Evolutionary conservation across 2,329 filamentous ascomycete genomes (phyloP).

Genomic region (Coniochaeta pulveracea): DNA sequence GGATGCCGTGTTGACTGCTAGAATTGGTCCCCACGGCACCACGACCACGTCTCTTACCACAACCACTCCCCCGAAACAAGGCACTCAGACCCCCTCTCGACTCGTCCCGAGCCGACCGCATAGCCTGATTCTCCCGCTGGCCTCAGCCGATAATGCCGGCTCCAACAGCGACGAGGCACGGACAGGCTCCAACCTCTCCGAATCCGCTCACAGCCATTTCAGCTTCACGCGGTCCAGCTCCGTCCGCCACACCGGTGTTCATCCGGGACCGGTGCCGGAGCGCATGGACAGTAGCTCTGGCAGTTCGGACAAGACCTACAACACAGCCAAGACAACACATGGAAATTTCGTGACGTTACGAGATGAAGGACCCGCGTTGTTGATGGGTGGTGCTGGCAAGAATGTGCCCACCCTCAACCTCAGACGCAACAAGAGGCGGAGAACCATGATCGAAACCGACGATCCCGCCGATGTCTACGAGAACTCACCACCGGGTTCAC

Average conservation of each 20-base stretch:
- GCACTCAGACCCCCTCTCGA: too few species aligned
- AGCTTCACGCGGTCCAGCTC: slow-evolving; percentile 22
- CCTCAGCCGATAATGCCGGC: neutral
- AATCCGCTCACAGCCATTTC: slow-evolving; percentile 41
- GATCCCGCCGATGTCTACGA: slow-evolving; percentile 19
- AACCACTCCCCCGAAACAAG: slow-evolving; percentile 6
- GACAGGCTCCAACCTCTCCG: slow-evolving; percentile 45
- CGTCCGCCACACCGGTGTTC: slow-evolving; percentile 9
- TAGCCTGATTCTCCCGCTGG: neutral
- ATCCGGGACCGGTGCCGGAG: slow-evolving; percentile 17
- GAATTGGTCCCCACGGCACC: slow-evolving; percentile 23
- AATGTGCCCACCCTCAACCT: too few species aligned
- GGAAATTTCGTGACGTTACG: slow-evolving; percentile 38
- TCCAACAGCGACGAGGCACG: slow-evolving; percentile 32
- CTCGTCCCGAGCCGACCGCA: slow-evolving; percentile 6
- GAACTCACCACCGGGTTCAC: slow-evolving; percentile 34
- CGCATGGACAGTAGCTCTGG: slow-evolving; percentile 25
- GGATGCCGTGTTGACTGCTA: slow-evolving; percentile 36
- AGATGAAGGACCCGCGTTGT: slow-evolving; percentile 37
- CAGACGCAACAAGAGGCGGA: slow-evolving; percentile 4
- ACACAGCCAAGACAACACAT: slow-evolving; percentile 33
- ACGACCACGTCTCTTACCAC: slow-evolving; percentile 8
- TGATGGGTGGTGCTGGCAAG: slow-evolving; percentile 20
- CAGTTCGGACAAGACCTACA: slow-evolving; percentile 32
- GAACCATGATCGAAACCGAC: slow-evolving; percentile 8